Base-by-base conservation (phyloP, 1,284 basidiomycete species). In the Xerocomus amazonicus region DNA sequence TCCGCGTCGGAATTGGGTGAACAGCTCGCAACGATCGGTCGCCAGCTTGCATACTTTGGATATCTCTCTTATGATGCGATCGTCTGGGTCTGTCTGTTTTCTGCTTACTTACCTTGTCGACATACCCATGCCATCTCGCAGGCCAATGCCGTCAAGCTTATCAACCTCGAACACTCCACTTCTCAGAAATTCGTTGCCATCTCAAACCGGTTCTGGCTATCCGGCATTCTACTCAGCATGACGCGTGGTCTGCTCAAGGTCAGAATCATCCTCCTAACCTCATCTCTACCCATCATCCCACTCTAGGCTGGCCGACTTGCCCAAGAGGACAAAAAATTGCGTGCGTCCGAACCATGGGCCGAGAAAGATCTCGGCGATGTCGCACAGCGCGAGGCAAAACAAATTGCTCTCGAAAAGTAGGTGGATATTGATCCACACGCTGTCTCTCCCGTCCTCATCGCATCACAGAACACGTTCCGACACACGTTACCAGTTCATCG, bases 41-140 rank as follows among this genome's bases (percentile, higher is more conserved):
- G 92, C 48, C 96, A 99, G 71, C 70, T 99, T 28, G 81, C 81
- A 12, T 98, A 98, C 74, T 92, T 92, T 51, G 85, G 84, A n/a
- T 99, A 92, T 72, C 80, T 97, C 47, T 71, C 81, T 12, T 83
- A 87, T 60, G 94, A 97, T 68, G 80, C 83, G 51, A 62, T 95
- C 53, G 75, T 88, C 57, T 97, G 92, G 92, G 90, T 94, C 63
- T 41, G 82, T 65, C 27, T n/a, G 19, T 34, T 6, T 23, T 42
- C 17, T 3, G 1, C 28, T 1, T 17, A 19, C 48, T 33, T 19
- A 29, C 12, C 34, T 45, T 47, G 28, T 44, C 34, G 10, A 38
- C 47, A 42, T 23, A 17, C 37, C 32, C 28, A 43, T 44, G 16
- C 33, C 37, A 23, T 46, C 49, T 52, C 37, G 39, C 52, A 88